Evolutionary conservation across 192 early-diverging fungal genomes (phyloP), one percentile per base, ranked within the genome.

Genomic region (Backusella parvicylindrica): DNA sequence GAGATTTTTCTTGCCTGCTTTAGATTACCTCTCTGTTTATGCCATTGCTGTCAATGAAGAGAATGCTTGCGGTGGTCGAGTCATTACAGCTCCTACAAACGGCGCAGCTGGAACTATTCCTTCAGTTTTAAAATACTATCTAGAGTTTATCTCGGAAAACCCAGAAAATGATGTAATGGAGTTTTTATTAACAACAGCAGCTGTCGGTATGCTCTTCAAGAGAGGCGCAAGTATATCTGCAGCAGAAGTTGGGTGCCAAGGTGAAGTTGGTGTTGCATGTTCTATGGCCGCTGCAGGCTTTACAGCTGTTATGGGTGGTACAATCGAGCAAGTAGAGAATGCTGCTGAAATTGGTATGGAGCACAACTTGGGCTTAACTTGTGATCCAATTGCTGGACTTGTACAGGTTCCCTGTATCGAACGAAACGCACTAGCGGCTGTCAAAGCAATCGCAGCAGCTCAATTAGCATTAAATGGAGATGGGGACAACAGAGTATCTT

Each of bases 381-480:
- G 92, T 77, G 93, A 98, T 75, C 96, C 96, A 0, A 92, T 96
- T 60, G 90, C 90, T 77, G 96, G 95, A 1, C 82, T 98, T 64
- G 96, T 98, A n/a, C 92, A 95, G 80, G 95, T 98, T 72, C 96
- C 96, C 28, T 98, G 96, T 75, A 96, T 98, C 68, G 96, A 98
- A 73, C 86, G 96, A 33, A 98, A 98, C 70, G 95, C 96, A 0
- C 72, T 98, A 8, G 96, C 92, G 0, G 95, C 95, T 3, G 95
- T 98, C 70, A 98, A 98, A 85, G 95, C 96, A 30, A 91, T 98
- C 56, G 95, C 95, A 3, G 96, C 96, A 11, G 94, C 96, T 1
- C 96, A 98, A 81, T 85, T 98, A 72, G 95, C 96, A 3, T 85
- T 98, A 50, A 95, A 96, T 74, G 95, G 95, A 13, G 94, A 95